Evolutionary conservation across 148 eudicot genomes (phyloP), one percentile per base, ranked within the genome.

Genomic region (Drosera capensis): DNA sequence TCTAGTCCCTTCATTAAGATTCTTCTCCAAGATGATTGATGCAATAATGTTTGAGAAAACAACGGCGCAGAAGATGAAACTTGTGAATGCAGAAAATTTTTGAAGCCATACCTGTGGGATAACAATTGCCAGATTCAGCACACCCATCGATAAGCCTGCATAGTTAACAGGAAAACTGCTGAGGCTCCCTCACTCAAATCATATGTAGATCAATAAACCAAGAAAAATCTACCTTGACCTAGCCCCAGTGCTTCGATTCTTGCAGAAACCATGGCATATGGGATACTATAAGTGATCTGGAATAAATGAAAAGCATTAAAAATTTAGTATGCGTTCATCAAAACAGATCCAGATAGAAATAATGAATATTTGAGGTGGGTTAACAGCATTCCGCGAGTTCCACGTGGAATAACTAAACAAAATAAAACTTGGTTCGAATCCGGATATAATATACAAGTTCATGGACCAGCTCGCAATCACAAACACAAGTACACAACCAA

Each of bases 71-170:
- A n/a, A n/a, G n/a, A n/a, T n/a, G n/a, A n/a, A n/a, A n/a, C n/a
- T n/a, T n/a, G n/a, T n/a, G n/a, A n/a, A n/a, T 8, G 7, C 46
- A 48, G 11, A 38, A 42, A 20, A 17, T 26, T 23, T 22, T 39
- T 11, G 23, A 44, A 48, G 23, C 8, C 34, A 41, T 68, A 83
- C 96, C 94, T 84, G 93, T 37, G 95, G 97, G 23, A 72, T 35
- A 61, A 90, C 95, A 62, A 90, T 84, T 42, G 97, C 94, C 54
- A 90, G 70, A 70, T 90, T 90, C 37, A 90, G 61, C 25, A 84
- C 95, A 44, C 97, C 97, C 97, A 90, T 84, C 41, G 97, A 90
- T 54, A 90, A 71, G 20, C 97, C 97, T 90, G 71, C 58, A 66
- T 28, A 36, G 40, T 48, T 16, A 46, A 65, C 13, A 4, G 24